These are phyloP conservation scores for Fragaria ananassa DNA, from an alignment of 306 rosid species.

Conservation along the genomic window DNA sequence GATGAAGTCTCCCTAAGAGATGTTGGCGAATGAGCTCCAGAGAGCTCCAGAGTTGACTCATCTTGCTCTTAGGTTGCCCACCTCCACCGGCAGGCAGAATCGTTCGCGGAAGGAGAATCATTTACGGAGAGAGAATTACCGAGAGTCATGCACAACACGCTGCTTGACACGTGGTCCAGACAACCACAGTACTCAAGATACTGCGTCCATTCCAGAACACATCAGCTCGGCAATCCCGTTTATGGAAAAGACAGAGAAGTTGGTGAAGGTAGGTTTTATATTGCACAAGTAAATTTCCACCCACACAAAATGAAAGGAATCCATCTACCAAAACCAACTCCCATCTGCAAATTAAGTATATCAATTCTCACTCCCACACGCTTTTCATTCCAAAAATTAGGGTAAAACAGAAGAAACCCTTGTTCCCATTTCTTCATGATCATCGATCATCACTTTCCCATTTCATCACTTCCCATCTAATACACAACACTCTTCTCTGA, in stretches of 20 bases:
- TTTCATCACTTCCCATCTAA: not conserved
- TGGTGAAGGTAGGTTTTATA: not conserved
- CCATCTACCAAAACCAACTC: constrained; percentile 7
- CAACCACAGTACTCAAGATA: too few relatives aligned
- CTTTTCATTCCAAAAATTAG: not conserved
- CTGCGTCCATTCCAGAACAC: too few relatives aligned
- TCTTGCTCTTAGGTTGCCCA: too few relatives aligned
- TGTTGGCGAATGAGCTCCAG: too few relatives aligned
- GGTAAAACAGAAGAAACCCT: not conserved
- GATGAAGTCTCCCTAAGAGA: too few relatives aligned
- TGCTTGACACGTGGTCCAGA: too few relatives aligned
- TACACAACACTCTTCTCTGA: not conserved
- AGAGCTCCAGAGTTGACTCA: too few relatives aligned
- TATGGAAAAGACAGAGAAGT: not conserved
- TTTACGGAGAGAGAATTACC: too few relatives aligned
- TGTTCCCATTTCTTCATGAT: not conserved
- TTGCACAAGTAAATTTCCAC: not conserved
- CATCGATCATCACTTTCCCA: not conserved
- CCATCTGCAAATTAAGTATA: not conserved
- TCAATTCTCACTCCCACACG: not conserved
- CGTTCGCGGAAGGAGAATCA: too few relatives aligned
- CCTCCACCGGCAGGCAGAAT: too few relatives aligned
- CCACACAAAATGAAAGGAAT: not conserved
- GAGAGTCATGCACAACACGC: too few relatives aligned
- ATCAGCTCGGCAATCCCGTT: not conserved